A percentile compares a stretch with the other conserved stretches of the same genome.
Evolutionary conservation across 768 basidiomycete genomes (phyloP).

Genomic region (Naganishia antarctica): DNA sequence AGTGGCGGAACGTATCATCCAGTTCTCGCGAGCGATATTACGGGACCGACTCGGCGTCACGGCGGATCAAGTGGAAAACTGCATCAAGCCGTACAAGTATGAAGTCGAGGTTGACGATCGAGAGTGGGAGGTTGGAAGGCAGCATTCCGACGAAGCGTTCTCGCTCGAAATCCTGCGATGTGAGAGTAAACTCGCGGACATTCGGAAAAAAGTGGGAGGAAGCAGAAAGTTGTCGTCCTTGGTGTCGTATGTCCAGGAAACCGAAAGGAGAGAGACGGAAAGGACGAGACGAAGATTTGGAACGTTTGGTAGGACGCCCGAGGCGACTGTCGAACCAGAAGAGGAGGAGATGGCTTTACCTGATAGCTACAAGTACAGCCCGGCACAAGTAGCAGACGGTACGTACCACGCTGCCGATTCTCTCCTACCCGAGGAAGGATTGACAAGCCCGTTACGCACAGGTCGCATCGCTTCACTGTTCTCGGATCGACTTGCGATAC

Average conservation of each 20-base stretch:
- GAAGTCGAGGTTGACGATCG: slow-evolving; percentile 88
- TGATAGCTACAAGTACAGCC: slow-evolving; percentile 83
- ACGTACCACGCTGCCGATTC: too few relatives aligned
- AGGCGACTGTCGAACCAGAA: slow-evolving; percentile 49
- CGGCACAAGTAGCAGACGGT: slow-evolving; percentile 90
- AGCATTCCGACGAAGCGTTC: slow-evolving; percentile 68
- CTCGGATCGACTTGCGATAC: slow-evolving; percentile 68
- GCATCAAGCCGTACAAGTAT: slow-evolving; percentile 98
- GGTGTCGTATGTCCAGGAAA: slow-evolving; percentile 69
- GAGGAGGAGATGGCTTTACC: slow-evolving; percentile 57
- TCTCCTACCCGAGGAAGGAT: too few relatives aligned
- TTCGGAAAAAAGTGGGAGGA: slow-evolving; percentile 82
- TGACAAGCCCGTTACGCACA: too few relatives aligned
- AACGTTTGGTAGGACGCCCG: neutral
- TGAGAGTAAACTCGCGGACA: slow-evolving; percentile 78
- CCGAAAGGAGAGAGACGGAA: slow-evolving; percentile 64
- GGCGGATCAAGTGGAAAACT: slow-evolving; percentile 99
- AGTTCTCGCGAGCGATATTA: slow-evolving; percentile 88
- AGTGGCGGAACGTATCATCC: slow-evolving; percentile 79
- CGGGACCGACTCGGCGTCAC: slow-evolving; percentile 88
- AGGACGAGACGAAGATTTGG: slow-evolving; percentile 35
- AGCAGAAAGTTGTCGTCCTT: slow-evolving; percentile 68
- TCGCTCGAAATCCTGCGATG: slow-evolving; percentile 79
- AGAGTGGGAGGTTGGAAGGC: slow-evolving; percentile 86
- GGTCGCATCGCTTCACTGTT: slow-evolving; percentile 90